These are phyloP conservation scores for Acidomyces sp. DNA, from an alignment of 495 filamentous ascomycete species.

Conservation along the genomic window DNA sequence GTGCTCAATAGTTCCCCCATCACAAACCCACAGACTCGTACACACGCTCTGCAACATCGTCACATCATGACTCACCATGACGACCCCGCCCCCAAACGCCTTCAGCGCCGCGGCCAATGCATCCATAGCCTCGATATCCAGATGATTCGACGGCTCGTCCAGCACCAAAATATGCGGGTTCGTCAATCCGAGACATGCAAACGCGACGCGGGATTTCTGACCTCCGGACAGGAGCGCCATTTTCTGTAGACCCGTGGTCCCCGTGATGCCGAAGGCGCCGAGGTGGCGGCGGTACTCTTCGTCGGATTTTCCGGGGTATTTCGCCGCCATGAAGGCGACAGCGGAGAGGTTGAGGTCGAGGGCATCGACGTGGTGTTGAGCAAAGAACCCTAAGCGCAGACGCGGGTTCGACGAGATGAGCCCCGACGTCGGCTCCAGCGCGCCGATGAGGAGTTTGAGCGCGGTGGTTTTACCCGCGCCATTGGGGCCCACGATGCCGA, in stretches of 20 bases:
- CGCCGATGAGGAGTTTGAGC: slow-evolving; percentile 83
- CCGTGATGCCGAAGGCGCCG: slow-evolving; percentile 95
- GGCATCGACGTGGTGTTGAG: slow-evolving; percentile 96
- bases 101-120: slow-evolving; percentile 70
- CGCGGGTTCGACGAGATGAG: slow-evolving; percentile 77
- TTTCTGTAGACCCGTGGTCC: slow-evolving; percentile 90
- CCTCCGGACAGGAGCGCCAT: slow-evolving; percentile 92
- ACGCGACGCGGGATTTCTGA: slow-evolving; percentile 96
- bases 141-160: slow-evolving; percentile 94
- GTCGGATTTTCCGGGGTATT: slow-evolving; percentile 78
- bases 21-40: slow-evolving; percentile 89
- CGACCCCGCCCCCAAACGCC: slow-evolving; percentile 81
- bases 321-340: slow-evolving; percentile 90
- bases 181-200: slow-evolving; percentile 79
- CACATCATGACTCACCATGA: slow-evolving; percentile 99
- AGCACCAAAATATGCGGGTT: slow-evolving; percentile 97
- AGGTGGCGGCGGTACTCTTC: slow-evolving; percentile 95
- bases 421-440: slow-evolving; percentile 63
- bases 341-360: slow-evolving; percentile 78
- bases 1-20: slow-evolving; percentile 87
- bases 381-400: slow-evolving; percentile 88
- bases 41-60: slow-evolving; percentile 97
- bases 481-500: slow-evolving; percentile 97
- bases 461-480: slow-evolving; percentile 95
- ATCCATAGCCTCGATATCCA: slow-evolving; percentile 99